Percentiles rank a stretch among this genome's conserved stretches.
Evolutionary conservation across 1,284 basidiomycete genomes (phyloP).

Genomic region (Xerocomus nothofagi): DNA sequence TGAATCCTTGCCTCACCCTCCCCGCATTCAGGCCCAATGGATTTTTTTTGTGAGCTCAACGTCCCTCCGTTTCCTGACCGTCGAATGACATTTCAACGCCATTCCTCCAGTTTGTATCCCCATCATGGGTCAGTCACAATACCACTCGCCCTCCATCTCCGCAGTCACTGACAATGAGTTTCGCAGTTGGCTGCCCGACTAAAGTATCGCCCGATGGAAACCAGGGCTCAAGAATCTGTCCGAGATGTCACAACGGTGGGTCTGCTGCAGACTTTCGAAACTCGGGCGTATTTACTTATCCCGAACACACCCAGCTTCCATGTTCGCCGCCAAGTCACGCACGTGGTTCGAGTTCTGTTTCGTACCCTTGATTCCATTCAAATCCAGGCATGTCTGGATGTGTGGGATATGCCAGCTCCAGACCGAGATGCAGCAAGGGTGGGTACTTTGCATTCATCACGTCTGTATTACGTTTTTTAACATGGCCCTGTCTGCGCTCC

Average conservation of each 20-base stretch:
- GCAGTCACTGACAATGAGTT: conserved; percentile 15
- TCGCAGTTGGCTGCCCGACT: conserved; percentile 49
- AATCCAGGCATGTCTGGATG: conserved; percentile 47
- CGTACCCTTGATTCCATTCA: conserved; percentile 50
- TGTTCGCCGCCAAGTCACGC: conserved; percentile 48
- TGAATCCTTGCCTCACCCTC: no score
- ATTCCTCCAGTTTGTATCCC: conserved; percentile 46
- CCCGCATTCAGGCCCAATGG: conserved; percentile 15
- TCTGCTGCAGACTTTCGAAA: not conserved
- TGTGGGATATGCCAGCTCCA: conserved; percentile 54
- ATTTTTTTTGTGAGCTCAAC: conserved; percentile 36
- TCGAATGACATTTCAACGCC: not conserved
- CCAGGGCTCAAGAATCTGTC: conserved; percentile 45
- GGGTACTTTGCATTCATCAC: conserved; percentile 15
- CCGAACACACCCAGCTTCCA: conserved; percentile 37
- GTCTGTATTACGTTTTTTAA: not conserved
- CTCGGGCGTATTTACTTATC: not conserved
- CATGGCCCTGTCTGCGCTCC: not conserved
- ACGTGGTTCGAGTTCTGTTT: conserved; percentile 56
- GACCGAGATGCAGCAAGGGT: conserved; percentile 47
- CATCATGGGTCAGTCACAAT: conserved; percentile 42
- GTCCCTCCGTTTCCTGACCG: not conserved
- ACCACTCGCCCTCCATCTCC: not conserved
- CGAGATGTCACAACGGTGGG: conserved; percentile 50
- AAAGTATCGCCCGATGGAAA: conserved; percentile 46